These are phyloP conservation scores for Globisporangium polare DNA, from an alignment of 352 stramenopile species.

Conservation along the genomic window DNA sequence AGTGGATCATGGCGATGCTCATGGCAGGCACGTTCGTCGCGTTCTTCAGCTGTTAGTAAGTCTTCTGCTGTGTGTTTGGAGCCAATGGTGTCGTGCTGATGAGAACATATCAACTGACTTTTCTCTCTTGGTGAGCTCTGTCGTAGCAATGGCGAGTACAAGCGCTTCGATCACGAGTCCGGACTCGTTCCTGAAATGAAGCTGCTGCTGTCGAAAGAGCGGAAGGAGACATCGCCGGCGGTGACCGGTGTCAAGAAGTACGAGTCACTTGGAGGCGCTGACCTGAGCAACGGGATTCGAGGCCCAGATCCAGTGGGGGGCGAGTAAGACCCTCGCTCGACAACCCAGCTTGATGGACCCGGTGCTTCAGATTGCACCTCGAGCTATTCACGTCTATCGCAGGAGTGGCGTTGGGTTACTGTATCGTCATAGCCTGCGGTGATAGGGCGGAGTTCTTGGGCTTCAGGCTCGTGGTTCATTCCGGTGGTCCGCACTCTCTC, in stretches of 20 bases:
- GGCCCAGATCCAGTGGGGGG: neutral
- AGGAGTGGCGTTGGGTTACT: too few species aligned
- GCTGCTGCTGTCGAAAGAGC: neutral
- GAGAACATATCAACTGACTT: neutral
- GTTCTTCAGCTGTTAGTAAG: slow-evolving; percentile 31
- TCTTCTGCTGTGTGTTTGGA: neutral
- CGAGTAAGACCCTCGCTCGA: neutral
- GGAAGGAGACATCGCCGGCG: neutral
- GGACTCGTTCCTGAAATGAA: neutral
- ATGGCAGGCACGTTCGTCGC: slow-evolving; percentile 34
- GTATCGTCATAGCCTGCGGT: too few species aligned
- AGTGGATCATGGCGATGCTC: slow-evolving; percentile 48
- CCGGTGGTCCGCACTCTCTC: too few species aligned
- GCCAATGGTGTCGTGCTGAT: neutral
- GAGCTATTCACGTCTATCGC: too few species aligned
- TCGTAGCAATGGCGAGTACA: slow-evolving; percentile 29
- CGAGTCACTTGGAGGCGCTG: neutral
- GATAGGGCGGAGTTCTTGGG: too few species aligned
- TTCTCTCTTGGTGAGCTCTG: neutral
- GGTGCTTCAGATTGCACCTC: too few species aligned
- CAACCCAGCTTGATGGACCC: too few species aligned
- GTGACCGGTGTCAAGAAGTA: neutral
- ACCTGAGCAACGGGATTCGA: neutral
- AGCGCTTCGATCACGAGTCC: slow-evolving; percentile 22
- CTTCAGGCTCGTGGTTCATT: too few species aligned